Evolutionary conservation across 108 stramenopile species (phyloP), one percentile per base, ranked within the genome.

Genomic region (Cyclotella kingstonii): DNA sequence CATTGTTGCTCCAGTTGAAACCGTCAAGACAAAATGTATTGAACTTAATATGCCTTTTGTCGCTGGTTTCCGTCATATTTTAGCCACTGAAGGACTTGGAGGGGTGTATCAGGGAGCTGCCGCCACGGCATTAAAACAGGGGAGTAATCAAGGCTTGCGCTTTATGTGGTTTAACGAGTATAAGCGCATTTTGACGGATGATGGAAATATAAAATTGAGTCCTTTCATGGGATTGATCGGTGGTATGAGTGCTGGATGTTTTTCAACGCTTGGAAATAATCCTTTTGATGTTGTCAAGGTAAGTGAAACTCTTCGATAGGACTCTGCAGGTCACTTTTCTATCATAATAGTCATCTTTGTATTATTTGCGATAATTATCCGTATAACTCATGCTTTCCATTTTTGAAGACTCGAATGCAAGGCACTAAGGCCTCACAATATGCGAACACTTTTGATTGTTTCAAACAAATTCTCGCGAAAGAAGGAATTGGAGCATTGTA

Each of bases 91-190:
- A 63, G 98, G 98, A n/a, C 17, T 91, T n/a, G 61, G 51, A n/a
- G 98, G 98, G 4, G 60, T 98, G 0, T 99, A 99, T 83, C 84
- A 96, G 56, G 98, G 98, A 1, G 84, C 83, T 25, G 64, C 65
- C 26, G 94, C 98, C 2, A 99, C 98, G 14, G 90, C 96, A 7
- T 56, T 95, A 74, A 99, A 99, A 69, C 98, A 99, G 81, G 94
- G 94, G 3, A 85, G 90, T 60, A 99, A 99, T 81, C 95, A 97
- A 68, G 97, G 97, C 10, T 66, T 98, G 38, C 93, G 98, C 0
- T 99, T 99, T 68, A 96, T 97, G 95, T 96, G 86, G 81, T 98
- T 95, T 75, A 96, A 96, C 71, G 89, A 96, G 82, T 97, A 95
- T 86, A 97, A 96, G 70, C 59, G 75, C 7, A 78, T 84, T 23